Base-by-base conservation (phyloP, 2,329 filamentous ascomycete genomes). In the Diaporthe capsici region DNA sequence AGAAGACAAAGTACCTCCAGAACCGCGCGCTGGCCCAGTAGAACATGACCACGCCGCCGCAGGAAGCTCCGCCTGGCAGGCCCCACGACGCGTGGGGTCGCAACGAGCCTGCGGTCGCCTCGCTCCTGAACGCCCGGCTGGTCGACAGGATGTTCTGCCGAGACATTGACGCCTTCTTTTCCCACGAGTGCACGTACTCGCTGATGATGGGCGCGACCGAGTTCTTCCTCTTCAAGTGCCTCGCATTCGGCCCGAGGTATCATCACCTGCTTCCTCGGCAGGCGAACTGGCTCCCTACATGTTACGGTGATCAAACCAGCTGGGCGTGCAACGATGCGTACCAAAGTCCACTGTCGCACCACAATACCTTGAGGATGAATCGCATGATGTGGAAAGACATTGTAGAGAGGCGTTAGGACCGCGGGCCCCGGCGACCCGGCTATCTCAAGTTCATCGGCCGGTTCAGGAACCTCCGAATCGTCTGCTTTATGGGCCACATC, bases 141-240 rank as follows among this genome's bases (percentile, higher is more conserved):
- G 60, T 34, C 3, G 25, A 31, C 42, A 47, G 39, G 39, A 47
- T 47, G 39, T 47, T 65, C 60, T 31, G 13, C 15, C 60, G n/a
- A 7, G 61, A 67, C 10, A 49, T 67, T 2, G 42, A 67, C 20
- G 61, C 61, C 61, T 67, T 65, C 25, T 65, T 65, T 25, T 65
- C 60, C 5, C 61, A 67, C 61, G 61, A 67, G 61, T 49, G 61
- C 42, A 67, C 42, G 4, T 67, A 67, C 42, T 47, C 42, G 61
- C 20, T 67, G 61, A 49, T n/a, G 28, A 67, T 67, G 61, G 61
- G 61, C 37, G 61, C 61, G 25, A 67, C 61, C 28, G 61, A 67
- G 20, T 67, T 67, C 44, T 67, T 51, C 44, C 61, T 67, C 25
- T 67, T 67, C 44, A 49, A 67, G 28, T 67, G 61, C 9, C 61